Evolutionary conservation across 805 yeast species (phyloP).

Genomic region (Starmera amethionina): DNA sequence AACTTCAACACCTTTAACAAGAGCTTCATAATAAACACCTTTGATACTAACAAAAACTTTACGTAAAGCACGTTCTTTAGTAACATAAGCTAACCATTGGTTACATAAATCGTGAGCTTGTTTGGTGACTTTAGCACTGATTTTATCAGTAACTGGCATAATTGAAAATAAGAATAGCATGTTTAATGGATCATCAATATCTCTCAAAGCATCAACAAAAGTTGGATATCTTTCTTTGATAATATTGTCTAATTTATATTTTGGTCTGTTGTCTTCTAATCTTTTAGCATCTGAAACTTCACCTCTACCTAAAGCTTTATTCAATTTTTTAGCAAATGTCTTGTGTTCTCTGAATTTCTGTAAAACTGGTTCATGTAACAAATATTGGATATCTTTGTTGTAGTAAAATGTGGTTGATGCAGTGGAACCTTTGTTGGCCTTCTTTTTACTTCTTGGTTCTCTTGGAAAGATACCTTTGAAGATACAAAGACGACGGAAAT

Average conservation of each 20-base stretch:
- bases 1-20: slow-evolving; percentile 81
- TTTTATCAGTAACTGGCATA: slow-evolving; percentile 87
- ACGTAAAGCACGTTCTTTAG: slow-evolving; percentile 69
- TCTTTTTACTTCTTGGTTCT: slow-evolving; percentile 91
- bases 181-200: slow-evolving; percentile 88
- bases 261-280: slow-evolving; percentile 71
- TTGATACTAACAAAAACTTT: slow-evolving; percentile 94
- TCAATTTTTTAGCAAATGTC: slow-evolving; percentile 83
- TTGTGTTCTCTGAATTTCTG: slow-evolving; percentile 92
- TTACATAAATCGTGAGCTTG: slow-evolving; percentile 82
- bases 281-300: slow-evolving; percentile 84
- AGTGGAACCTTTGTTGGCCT: slow-evolving; percentile 96
- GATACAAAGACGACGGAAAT: slow-evolving; percentile 93
- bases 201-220: slow-evolving; percentile 84
- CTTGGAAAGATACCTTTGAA: slow-evolving; percentile 97
- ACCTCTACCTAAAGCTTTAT: slow-evolving; percentile 84
- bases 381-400: slow-evolving; percentile 86
- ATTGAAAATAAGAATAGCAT: slow-evolving; percentile 91
- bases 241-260: slow-evolving; percentile 79
- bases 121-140: slow-evolving; percentile 70
- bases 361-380: slow-evolving; percentile 90
- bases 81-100: slow-evolving; percentile 92
- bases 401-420: slow-evolving; percentile 94
- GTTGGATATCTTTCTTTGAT: slow-evolving; percentile 95
- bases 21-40: slow-evolving; percentile 94